Conservation (phyloP, 108 stramenopile species). For the Phaeodactylum tricornutum region DNA sequence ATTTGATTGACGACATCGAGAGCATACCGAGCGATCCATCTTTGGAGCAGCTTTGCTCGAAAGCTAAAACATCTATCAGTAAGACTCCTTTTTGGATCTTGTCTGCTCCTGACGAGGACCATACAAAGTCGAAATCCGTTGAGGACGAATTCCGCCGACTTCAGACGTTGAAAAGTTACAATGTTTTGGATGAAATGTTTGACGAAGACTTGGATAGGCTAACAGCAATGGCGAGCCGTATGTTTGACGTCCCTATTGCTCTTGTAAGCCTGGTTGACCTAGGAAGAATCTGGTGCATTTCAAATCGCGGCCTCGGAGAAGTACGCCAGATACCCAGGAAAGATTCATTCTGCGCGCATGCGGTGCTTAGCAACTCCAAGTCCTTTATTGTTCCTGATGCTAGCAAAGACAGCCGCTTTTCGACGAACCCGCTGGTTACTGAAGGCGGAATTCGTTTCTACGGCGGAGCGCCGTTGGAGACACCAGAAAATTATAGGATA, state of each 20-base stretch:
- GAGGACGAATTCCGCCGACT: conserved; percentile 2
- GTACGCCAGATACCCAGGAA: neutral
- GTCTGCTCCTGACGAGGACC: conserved; percentile 1
- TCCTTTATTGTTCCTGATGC: neutral
- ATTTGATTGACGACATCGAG: too few species aligned
- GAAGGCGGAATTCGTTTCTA: conserved; percentile 43
- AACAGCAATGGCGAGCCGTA: conserved; percentile 4
- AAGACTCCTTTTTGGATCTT: too few species aligned
- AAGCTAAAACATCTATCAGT: too few species aligned
- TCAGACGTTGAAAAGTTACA: neutral
- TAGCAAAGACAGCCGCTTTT: neutral
- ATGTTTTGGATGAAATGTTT: neutral
- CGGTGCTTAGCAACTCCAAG: neutral
- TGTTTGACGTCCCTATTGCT: conserved; percentile 48
- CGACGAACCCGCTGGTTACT: neutral
- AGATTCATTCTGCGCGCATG: conserved; percentile 1
- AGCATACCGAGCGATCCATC: too few species aligned
- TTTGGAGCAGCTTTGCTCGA: too few species aligned
- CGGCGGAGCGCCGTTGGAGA: conserved; percentile 48
- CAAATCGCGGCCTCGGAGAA: neutral
- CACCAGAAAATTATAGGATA: conserved; percentile 28
- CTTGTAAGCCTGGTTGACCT: conserved; percentile 36
- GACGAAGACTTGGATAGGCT: neutral
- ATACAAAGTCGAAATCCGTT: neutral
- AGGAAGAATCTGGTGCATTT: conserved; percentile 56